Evolutionary conservation across 495 filamentous ascomycete genomes (phyloP), one percentile per base, ranked within the genome.

Genomic region (Talaromyces borbonicus): DNA sequence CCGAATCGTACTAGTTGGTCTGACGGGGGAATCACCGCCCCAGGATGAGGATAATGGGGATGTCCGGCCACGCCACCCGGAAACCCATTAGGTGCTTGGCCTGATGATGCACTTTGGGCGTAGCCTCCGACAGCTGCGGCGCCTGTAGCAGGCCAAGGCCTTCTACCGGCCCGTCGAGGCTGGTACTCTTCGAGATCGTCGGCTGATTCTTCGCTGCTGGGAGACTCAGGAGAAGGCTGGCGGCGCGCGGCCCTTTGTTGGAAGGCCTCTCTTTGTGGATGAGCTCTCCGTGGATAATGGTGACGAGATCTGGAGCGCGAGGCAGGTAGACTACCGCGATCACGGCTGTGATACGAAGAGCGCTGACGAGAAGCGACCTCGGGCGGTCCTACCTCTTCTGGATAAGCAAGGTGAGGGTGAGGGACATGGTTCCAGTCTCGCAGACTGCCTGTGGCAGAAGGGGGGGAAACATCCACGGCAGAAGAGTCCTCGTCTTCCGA

Each of bases 301-400:
- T 60, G 66, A 46, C 58, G 54, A 37, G 67, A 63, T 48, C 56
- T 60, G 32, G 66, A 68, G 36, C 60, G 66, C 14, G 70, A 67
- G 48, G 63, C 61, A 59, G 63, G 63, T 50, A 58, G 52, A 42
- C 58, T 54, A 43, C 61, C 58, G 45, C 61, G 54, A 45, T 41
- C 55, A 20, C 52, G 56, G 8, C 54, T 63, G 40, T 65, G 72
- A 51, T 69, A 65, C 18, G 71, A 68, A 36, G 73, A 74, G 40
- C 75, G 71, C 48, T 77, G 73, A 48, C 78, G 69, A 51, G 80
- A 90, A 22, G 86, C 86, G n/a, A 86, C 90, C 67, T 93, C 87
- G 27, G 81, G 84, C 18, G 85, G 83, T 42, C 83, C 80, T 53
- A 92, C 64, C 53, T 90, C 85, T 56, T 81, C 81, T 48, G 68